phyloP scores from a whole-genome alignment of 192 early-diverging fungal genomes.

The Ambispora gerdemannii region DNA sequence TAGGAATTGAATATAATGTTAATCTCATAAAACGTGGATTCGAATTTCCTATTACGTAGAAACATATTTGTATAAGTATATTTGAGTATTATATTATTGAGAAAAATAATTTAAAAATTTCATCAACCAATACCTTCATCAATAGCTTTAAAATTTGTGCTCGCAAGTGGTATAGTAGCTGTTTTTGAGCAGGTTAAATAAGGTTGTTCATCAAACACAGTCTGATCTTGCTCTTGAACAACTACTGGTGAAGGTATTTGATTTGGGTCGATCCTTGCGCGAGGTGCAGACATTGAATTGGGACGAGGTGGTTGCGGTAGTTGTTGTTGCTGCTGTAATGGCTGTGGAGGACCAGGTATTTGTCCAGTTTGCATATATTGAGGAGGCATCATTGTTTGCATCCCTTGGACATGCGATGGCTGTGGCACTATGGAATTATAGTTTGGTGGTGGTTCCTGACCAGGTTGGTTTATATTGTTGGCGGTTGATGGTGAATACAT shows the following conservation, averaged over 20 bases:
- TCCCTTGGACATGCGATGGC: constrained; percentile 31
- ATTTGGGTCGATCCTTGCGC: constrained; percentile 85
- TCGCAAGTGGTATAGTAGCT: constrained; percentile 73
- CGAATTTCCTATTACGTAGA: constrained; percentile 58
- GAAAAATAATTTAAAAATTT: neutral
- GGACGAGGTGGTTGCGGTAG: constrained; percentile 36
- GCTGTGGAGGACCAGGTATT: constrained; percentile 31
- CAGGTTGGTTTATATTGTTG: constrained; percentile 12
- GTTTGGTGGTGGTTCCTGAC: constrained; percentile 1
- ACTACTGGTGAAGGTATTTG: constrained; percentile 88
- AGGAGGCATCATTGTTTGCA: constrained; percentile 34
- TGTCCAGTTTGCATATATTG: constrained; percentile 36
- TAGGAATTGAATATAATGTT: constrained; percentile 84
- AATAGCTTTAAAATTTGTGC: constrained; percentile 73
- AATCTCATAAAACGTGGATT: constrained; percentile 89
- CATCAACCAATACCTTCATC: constrained; percentile 70
- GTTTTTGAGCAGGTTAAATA: constrained; percentile 70
- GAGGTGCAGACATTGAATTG: constrained; percentile 37
- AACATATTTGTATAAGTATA: neutral
- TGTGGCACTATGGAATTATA: constrained; percentile 34
- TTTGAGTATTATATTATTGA: neutral
- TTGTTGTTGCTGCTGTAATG: constrained; percentile 34
- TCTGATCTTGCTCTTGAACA: constrained; percentile 82
- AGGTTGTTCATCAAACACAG: constrained; percentile 56
- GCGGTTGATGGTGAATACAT: neutral